Evolutionary conservation across 371 early-diverging fungal genomes (phyloP), one percentile per base, ranked within the genome.

Genomic region (Capillidium rhysosporum): DNA sequence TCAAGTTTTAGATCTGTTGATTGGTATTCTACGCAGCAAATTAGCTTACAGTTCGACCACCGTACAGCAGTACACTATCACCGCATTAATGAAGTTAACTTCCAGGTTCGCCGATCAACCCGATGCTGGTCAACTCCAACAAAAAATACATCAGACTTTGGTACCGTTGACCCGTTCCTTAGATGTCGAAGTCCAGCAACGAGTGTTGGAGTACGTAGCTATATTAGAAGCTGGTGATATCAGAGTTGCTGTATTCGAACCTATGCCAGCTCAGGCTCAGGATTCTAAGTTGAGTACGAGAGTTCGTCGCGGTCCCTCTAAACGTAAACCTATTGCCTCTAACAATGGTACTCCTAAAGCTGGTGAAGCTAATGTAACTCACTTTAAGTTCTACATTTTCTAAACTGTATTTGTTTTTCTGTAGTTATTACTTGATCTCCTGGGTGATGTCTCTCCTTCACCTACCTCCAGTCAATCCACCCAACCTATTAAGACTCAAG

Each of bases 161-260:
- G 64, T 61, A 2, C 57, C 68, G 46, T 77, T 82, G 60, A 69
- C 69, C n/a, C 70, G 71, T 7, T 79, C 83, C 53, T 74, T 80
- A 59, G 87, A 89, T 58, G 77, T 86, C 0, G 98, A 95, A 66
- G 78, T 91, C 45, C 96, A 97, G 63, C 84, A 89, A 61, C 83
- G 98, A 52, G 85, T 90, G 0, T 82, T 86, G 8, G 96, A 97
- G 66, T 93, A 78, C 62, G 73, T 72, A 34, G 76, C 80, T 43
- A 69, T 96, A 9, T 80, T 89, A 52, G 79, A 80, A 23, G 74
- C 79, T 43, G 80, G 80, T 25, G 61, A 62, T 14, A 80, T 85
- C 49, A 79, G 92, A 23, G 71, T 80, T 16, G 92, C 88, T 29
- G 75, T 96, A 1, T 64, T 93, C 47, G 97, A 96, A 57, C 79